These are phyloP conservation scores for Leishmania turanica DNA, from an alignment of 208 protist genomes.

Conservation along the genomic window DNA sequence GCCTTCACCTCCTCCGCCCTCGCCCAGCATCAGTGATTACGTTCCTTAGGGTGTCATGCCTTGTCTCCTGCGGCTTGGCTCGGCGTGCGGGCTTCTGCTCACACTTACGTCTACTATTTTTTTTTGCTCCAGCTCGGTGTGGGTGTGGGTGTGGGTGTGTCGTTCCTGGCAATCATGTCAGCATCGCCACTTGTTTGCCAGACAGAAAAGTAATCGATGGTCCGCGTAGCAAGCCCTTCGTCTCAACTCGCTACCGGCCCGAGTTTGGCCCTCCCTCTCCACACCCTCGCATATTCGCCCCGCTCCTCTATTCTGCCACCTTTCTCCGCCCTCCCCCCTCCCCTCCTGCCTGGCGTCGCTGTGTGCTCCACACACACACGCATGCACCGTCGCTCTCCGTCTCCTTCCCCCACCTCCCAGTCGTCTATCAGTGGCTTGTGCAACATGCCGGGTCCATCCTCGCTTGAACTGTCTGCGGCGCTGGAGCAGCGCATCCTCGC, in stretches of 20 bases:
- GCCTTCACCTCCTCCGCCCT: neutral
- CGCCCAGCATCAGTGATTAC: no score
- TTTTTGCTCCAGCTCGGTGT: neutral
- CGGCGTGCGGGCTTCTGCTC: no score
- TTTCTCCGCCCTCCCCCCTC: neutral
- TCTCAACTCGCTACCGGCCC: neutral
- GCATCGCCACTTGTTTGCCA: neutral
- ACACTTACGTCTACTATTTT: neutral
- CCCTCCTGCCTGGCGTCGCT: neutral
- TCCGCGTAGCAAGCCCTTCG: neutral
- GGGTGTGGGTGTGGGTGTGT: neutral
- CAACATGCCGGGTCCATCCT: conserved; percentile 18
- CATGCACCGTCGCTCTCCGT: neutral
- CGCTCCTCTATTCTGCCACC: neutral
- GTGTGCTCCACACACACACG: neutral
- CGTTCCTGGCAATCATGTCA: neutral
- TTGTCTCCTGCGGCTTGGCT: no score
- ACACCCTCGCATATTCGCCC: neutral
- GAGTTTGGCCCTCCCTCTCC: neutral
- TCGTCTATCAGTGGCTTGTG: neutral
- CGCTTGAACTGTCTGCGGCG: conserved; percentile 23
- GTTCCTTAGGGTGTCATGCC: no score
- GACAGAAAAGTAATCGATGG: neutral
- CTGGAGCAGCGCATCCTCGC: conserved; percentile 30
- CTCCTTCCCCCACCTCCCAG: neutral